Evolutionary conservation across 2,329 filamentous ascomycete species (phyloP), one percentile per base, ranked within the genome.

Genomic region (Colletotrichum godetiae): DNA sequence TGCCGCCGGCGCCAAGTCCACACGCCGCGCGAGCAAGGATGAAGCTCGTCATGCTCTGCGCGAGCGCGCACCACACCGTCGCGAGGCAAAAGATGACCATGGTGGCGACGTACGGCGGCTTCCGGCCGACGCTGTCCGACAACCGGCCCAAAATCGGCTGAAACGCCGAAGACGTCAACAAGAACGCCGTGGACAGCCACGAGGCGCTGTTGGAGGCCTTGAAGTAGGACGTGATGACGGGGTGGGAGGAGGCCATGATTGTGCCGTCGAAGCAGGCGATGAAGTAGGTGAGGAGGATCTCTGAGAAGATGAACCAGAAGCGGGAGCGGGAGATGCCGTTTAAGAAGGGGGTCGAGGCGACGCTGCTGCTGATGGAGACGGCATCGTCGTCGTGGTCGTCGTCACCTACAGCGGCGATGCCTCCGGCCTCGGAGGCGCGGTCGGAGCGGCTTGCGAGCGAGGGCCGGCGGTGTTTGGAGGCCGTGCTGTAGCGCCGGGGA

Each of bases 211-310:
- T 95, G 37, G 93, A 93, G 61, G 92, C 89, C 74, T 91, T 85
- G 81, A 96, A 96, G 80, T 95, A 91, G 0, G 93, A 95, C 0
- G 93, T 95, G 74, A 96, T 95, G 70, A 94, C 92, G 0, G 94
- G 93, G 80, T 97, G 94, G 55, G 89, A 92, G 2, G 93, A 94
- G 5, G 93, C 93, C 93, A 96, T 95, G 76, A 96, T 89, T 4
- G 93, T 96, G 12, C 90, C 88, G 84, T 96, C 94, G 78, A 96
- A 95, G 79, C 87, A 91, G 42, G 85, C 84, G 19, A 91, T 84
- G 74, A 92, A 89, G 77, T 89, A 89, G 5, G 86, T 86, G n/a
- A 87, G 79, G 74, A 92, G 82, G 59, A 93, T 85, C 63, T 88
- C 88, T 6, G 82, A 76, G 78, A 93, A 93, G 68, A 93, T 89